Conservation (phyloP, 345 rosid species). For the Bretschneidera sinensis region DNA sequence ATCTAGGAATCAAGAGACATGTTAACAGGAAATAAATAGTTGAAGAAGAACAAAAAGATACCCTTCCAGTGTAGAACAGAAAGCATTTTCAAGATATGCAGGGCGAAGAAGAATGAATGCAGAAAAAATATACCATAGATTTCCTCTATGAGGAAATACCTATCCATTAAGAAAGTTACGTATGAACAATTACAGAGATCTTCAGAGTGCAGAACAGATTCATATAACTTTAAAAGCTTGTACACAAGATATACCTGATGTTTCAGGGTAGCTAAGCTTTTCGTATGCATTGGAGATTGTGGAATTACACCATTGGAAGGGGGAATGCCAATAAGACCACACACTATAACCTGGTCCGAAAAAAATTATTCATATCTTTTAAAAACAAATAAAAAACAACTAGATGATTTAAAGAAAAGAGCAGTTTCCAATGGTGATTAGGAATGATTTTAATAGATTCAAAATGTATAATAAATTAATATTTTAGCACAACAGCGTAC, state of each 20-base stretch:
- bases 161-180: neutral
- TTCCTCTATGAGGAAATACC: neutral
- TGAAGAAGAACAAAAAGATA: too few relatives aligned
- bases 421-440: neutral
- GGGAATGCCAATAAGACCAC: conserved; percentile 94
- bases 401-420: neutral
- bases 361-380: neutral
- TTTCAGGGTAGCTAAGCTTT: conserved; percentile 86
- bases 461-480: neutral
- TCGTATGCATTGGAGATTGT: conserved; percentile 98
- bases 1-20: too few relatives aligned
- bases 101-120: too few relatives aligned
- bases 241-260: conserved; percentile 55
- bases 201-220: conserved; percentile 1
- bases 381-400: too few relatives aligned
- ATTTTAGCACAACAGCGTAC: conserved; percentile 24
- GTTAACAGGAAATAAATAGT: too few relatives aligned
- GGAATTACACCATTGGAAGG: conserved; percentile 98
- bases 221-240: neutral
- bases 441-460: neutral
- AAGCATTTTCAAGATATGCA: too few relatives aligned
- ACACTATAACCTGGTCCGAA: conserved; percentile 56
- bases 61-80: too few relatives aligned
- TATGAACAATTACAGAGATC: neutral
- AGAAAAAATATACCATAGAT: too few relatives aligned